Evolutionary conservation across 2,329 filamentous ascomycete species (phyloP), one percentile per base, ranked within the genome.

Genomic region (Dryadomyces quercus-mongolicae): DNA sequence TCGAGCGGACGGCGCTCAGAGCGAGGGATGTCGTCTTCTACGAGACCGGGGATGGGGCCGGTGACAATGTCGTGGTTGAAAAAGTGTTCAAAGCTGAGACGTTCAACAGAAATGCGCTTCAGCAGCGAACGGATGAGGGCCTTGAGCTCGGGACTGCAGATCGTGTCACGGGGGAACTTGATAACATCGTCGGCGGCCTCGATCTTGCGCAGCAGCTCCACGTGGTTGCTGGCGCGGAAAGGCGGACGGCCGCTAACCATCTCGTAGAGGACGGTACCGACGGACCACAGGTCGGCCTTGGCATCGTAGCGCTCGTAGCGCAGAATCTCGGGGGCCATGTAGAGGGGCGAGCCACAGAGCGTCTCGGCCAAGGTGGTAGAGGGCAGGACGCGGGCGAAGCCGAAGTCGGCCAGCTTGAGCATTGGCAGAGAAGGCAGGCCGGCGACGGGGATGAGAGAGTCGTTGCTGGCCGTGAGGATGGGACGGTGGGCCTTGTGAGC

Each of bases 301-400:
- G 92, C 89, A 71, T 95, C 92, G 68, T 98, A 98, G 64, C 92
- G 92, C 68, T 98, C 91, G 64, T 97, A 98, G 56, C 91, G 84
- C 58, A 98, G 75, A 59, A 98, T 98, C 71, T 98, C 93, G 4
- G 93, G 93, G 0, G 93, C 93, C 93, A 98, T 98, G 72, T 98
- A 98, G 25, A 98, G 74, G 10, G 93, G 93, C 13, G 93, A 97
- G 18, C 93, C 93, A 68, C 93, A 98, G 0, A 98, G 80, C 0
- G 93, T 98, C 67, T 98, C 93, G 12, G 93, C 93, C 59, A 98
- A 77, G 5, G 91, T 92, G 0, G 92, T 95, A 8, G 88, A 84
- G 2, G 93, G 92, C 50, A 98, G 73, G 54, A 94, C 89, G 54
- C 93, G 84, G 54, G 93, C 93, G 66, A 98, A 98, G n/a, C 93